Conservation (phyloP, 345 rosid species). For the Odontarrhena argentea region DNA sequence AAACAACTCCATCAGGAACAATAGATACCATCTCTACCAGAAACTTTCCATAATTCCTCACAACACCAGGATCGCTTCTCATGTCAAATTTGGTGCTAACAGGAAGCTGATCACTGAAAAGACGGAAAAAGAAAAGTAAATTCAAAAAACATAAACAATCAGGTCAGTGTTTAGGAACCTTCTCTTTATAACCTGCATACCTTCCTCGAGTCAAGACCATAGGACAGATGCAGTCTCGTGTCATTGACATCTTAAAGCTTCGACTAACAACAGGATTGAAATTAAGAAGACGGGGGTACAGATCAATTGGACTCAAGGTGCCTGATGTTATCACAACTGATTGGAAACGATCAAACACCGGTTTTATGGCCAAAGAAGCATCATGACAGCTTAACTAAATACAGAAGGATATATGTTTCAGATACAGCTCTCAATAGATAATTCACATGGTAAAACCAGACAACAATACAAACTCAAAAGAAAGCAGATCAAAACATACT, state of each 20-base stretch:
- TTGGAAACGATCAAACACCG: slow-evolving; percentile 96
- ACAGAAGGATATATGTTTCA: slow-evolving; percentile 30
- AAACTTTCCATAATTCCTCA: slow-evolving; percentile 94
- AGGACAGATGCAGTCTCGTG: slow-evolving; percentile 99
- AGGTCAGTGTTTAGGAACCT: slow-evolving; percentile 7
- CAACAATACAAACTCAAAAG: slow-evolving; percentile 1
- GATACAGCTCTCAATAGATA: slow-evolving; percentile 23
- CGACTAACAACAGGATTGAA: slow-evolving; percentile 96
- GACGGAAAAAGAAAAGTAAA: slow-evolving; percentile 17
- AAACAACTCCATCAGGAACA: slow-evolving; percentile 98
- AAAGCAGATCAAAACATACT: slow-evolving; percentile 25
- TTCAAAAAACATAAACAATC: slow-evolving; percentile 6
- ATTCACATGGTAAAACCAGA: slow-evolving; percentile 1
- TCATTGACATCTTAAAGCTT: slow-evolving; percentile 93
- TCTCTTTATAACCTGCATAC: slow-evolving; percentile 37
- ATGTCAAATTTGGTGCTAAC: slow-evolving; percentile 98
- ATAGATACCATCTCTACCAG: slow-evolving; percentile 93
- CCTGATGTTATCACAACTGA: slow-evolving; percentile 99
- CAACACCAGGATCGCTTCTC: slow-evolving; percentile 99
- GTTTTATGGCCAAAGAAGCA: slow-evolving; percentile 96
- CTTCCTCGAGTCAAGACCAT: slow-evolving; percentile 99
- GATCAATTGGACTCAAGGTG: slow-evolving; percentile 95
- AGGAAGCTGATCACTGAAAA: slow-evolving; percentile 94
- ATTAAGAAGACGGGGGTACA: slow-evolving; percentile 95
- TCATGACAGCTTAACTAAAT: slow-evolving; percentile 95